These are phyloP conservation scores for Wickerhamomyces strasburgensis DNA, from an alignment of 805 yeast genomes.

Conservation along the genomic window DNA sequence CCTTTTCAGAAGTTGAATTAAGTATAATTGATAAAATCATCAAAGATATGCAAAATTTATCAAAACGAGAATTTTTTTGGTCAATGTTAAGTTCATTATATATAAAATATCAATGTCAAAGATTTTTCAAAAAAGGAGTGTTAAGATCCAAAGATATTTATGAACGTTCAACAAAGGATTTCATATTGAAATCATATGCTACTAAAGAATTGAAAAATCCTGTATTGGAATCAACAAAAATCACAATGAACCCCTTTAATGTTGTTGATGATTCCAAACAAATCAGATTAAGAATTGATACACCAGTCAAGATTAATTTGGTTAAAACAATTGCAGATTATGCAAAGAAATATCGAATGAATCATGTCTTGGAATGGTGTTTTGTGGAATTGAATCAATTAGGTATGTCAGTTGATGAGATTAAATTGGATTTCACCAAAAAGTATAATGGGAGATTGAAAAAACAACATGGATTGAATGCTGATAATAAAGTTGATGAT, in stretches of 20 bases:
- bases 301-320: slow-evolving; percentile 10
- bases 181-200: slow-evolving; percentile 9
- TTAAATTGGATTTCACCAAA: slow-evolving; percentile 12
- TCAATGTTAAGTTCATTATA: slow-evolving; percentile 17
- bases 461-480: not conserved
- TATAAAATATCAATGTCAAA: slow-evolving; percentile 16
- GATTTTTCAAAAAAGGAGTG: slow-evolving; percentile 6
- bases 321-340: slow-evolving; percentile 19
- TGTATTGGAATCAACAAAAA: slow-evolving; percentile 2
- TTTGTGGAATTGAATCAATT: slow-evolving; percentile 13
- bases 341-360: slow-evolving; percentile 8
- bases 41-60: slow-evolving; percentile 4
- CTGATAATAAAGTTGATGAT: not conserved
- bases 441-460: slow-evolving; percentile 1
- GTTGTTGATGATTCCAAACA: not conserved
- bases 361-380: slow-evolving; percentile 14
- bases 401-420: slow-evolving; percentile 16
- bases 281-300: slow-evolving; percentile 11
- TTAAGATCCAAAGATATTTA: slow-evolving; percentile 9
- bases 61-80: slow-evolving; percentile 15
- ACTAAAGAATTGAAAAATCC: slow-evolving; percentile 1
- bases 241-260: slow-evolving; percentile 18
- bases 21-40: slow-evolving; percentile 16
- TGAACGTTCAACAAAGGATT: slow-evolving; percentile 13
- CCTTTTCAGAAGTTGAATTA: slow-evolving; percentile 10